Conservation (phyloP, 805 yeast genomes). For the Candida parachauliodes region DNA sequence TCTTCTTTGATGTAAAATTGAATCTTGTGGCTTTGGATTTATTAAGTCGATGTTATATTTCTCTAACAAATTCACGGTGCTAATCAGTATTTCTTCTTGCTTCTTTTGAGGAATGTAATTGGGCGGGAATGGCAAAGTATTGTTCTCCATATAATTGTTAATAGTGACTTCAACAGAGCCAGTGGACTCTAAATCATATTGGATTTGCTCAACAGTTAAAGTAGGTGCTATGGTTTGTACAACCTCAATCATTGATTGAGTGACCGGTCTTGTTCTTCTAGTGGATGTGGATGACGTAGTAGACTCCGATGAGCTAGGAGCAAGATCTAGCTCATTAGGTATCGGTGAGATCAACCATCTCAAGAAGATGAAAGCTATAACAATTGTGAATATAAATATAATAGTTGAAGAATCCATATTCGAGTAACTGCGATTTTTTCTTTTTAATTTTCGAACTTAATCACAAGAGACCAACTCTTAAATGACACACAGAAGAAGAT, state of each 20-base stretch:
- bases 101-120: constrained; percentile 17
- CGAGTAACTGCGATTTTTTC: no score
- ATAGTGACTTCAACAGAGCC: constrained; percentile 83
- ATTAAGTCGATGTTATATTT: constrained; percentile 39
- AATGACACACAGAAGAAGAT: no score
- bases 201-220: constrained; percentile 64
- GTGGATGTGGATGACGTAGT: constrained; percentile 1
- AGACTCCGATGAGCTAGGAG: neutral
- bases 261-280: constrained; percentile 44
- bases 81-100: constrained; percentile 3
- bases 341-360: constrained; percentile 67
- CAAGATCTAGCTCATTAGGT: constrained; percentile 21
- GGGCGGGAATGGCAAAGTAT: constrained; percentile 57
- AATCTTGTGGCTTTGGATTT: constrained; percentile 14
- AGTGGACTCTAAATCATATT: constrained; percentile 66
- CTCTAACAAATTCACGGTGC: constrained; percentile 27
- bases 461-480: no score
- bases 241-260: constrained; percentile 74
- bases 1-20: constrained; percentile 22
- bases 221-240: constrained; percentile 82
- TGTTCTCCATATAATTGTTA: constrained; percentile 61
- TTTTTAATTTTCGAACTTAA: no score
- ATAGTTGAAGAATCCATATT: constrained; percentile 57
- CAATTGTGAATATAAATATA: constrained; percentile 45
- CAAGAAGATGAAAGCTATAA: constrained; percentile 54